A percentile compares a stretch with the other conserved stretches of the same genome.
phyloP scores from a whole-genome alignment of 78 protist species.

The Dictyostelium capitatum region DNA sequence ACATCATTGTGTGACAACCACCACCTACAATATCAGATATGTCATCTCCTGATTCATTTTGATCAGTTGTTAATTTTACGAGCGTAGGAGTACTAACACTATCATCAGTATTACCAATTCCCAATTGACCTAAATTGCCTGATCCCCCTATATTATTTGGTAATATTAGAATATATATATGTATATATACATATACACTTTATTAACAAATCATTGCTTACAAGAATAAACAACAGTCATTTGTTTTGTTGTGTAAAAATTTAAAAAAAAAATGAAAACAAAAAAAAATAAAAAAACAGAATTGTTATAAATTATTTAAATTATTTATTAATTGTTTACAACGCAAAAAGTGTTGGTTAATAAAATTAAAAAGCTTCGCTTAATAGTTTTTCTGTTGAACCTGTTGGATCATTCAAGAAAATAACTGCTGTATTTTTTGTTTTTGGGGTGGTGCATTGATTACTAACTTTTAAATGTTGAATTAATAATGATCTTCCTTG shows the following conservation, averaged over 20 bases:
- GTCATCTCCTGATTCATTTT: not conserved
- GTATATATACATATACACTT: too few relatives aligned
- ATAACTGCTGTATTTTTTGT: not conserved
- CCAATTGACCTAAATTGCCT: constrained; percentile 57
- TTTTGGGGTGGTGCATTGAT: not conserved
- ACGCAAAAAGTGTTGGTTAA: too few relatives aligned
- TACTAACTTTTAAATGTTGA: constrained; percentile 53
- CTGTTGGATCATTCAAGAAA: not conserved
- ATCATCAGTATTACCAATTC: constrained; percentile 15
- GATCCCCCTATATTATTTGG: constrained; percentile 49
- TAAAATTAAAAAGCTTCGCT: not conserved
- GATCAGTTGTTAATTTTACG: not conserved
- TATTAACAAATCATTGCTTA: not conserved
- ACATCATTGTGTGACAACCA: constrained; percentile 29
- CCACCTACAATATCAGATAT: constrained; percentile 30
- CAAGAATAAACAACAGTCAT: not conserved
- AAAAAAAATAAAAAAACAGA: not conserved
- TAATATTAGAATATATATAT: too few relatives aligned
- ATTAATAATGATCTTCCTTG: constrained; percentile 59
- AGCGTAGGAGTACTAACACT: constrained; percentile 27
- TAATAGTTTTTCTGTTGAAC: not conserved
- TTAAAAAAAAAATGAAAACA: not conserved
- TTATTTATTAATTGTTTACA: not conserved
- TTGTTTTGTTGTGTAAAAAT: not conserved
- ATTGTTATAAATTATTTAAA: too few relatives aligned